Conservation (phyloP, 176 grass and related monocot genomes). For the Zea mays region Zm-B73-REFERENCE-NAM-5.0 NC_050103.1:14490001-14490500, state of each 20-base stretch:
- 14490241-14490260: background rate
- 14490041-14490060: background rate
- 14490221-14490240: constrained; percentile 9
- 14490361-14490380: constrained; percentile 61
- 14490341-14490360: constrained; percentile 87
- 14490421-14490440: background rate
- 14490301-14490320: constrained; percentile 68
- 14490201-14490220: background rate
- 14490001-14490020: background rate
- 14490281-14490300: constrained; percentile 26
- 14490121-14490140: too few species aligned
- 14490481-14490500: background rate
- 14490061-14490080: background rate
- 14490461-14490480: background rate
- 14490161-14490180: too few species aligned
- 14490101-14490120: too few species aligned
- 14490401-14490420: background rate
- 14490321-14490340: constrained; percentile 85
- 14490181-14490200: too few species aligned
- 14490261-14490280: background rate
- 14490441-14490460: background rate
- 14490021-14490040: constrained; percentile 2
- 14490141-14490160: too few species aligned
- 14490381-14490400: constrained; percentile 10
- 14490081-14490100: too few species aligned